Base-by-base conservation (phyloP, 805 yeast species). In the Ogataea pini region DNA sequence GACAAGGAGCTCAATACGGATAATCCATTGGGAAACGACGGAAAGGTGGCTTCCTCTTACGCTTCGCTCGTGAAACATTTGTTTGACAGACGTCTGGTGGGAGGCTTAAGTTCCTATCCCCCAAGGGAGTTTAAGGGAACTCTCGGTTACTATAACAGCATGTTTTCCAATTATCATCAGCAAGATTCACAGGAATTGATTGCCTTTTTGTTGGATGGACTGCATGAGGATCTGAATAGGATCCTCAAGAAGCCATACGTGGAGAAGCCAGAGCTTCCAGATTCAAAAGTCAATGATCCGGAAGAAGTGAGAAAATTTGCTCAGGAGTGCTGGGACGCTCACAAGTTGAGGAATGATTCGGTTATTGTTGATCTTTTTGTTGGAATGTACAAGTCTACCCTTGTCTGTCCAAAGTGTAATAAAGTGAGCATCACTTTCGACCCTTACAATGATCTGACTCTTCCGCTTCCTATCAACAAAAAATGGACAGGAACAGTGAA, bases 101-200 rank as follows among this genome's bases (percentile, higher is more conserved):
- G 58, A 1, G 47, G 49, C 16, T 53, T 54, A 3, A 52, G 49
- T 7, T 44, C 65, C 10, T 70, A 67, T 51, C 70, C 89, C 1
- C 97, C 98, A 1, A 70, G 87, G 34, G 86, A 82, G 27, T 90
- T 92, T 70, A 89, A 88, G 59, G 71, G 75, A 28, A 82, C 88
- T 0, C 76, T 92, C 28, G 98, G 97, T 0, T 77, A 83, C 51
- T 86, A 78, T 60, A 86, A 90, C 33, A 77, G 85, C 1, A 78
- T 85, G 75, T 92, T 90, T 70, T 78, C 84, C 0, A 95, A 89
- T 2, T 85, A 83, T 56, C 82, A 80, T 49, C 97, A 92, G 64
- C 97, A 92, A 61, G 98, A 92, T 63, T 87, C 96, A 1, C 97
- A 91, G 63, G 98, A 92, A 63, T 86, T 92, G 61, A 75, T 90